Base-by-base conservation (phyloP, 208 protist genomes). In the Leishmania amazonensis region DNA sequence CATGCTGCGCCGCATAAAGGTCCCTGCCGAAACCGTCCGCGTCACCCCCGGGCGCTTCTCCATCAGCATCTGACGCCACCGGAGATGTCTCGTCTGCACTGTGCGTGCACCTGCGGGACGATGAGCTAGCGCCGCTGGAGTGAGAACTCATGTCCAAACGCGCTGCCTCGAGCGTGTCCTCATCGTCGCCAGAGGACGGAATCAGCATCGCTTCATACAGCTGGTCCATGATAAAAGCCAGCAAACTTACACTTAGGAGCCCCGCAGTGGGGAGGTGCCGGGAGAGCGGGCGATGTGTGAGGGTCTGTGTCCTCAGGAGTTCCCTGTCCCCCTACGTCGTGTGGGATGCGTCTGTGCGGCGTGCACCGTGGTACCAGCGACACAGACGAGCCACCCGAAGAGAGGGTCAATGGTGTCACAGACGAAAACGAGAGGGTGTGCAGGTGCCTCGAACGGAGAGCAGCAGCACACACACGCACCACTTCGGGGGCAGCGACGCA, bases 151-250 rank as follows among this genome's bases (percentile, higher is more conserved):
- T 53, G 45, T 87, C 84, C n/a, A 89, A 74, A 47, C 62, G 71
- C 3, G 31, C 58, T 21, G 31, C 77, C 28, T 58, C 74, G 3
- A 17, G 42, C 17, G 28, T 35, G 5, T 79, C 62, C 5, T 83
- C 81, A 6, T 81, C 77, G 38, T 88, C 88, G 40, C 45, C 51
- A 19, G 64, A 81, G 53, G 64, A 65, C 60, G 77, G 83, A 15
- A 85, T 75, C n/a, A 81, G 76, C 73, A 79, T 62, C 19, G 84
- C 85, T 35, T 88, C 81, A 49, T 91, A 89, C n/a, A 87, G 80
- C 58, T 83, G 75, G 15, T 90, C 73, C 88, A 91, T 91, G 35
- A 45, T 28, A 51, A 15, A 9, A 45, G n/a, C 3, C 51, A 45
- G 15, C 31, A 31, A 3, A 21, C 13, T 21, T 45, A 42, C 31